phyloP scores from a whole-genome alignment of 495 filamentous ascomycete species.

The Neurospora sp. region DNA sequence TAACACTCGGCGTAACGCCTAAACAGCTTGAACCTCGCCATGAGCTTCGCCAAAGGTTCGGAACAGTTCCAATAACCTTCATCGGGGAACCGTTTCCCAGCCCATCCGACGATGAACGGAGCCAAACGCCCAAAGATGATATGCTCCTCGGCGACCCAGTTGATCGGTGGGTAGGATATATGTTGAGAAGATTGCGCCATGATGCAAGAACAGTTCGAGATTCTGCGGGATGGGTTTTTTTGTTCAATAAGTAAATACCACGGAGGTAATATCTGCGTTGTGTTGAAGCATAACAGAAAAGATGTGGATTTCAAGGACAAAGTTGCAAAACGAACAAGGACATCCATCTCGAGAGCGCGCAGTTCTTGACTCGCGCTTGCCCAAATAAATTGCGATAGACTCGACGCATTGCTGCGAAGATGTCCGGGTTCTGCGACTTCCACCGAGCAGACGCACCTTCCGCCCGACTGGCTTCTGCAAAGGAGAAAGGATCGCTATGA shows the following conservation, averaged over 20 bases:
- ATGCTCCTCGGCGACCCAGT: not conserved
- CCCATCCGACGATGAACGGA: not conserved
- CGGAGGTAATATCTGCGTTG: not conserved
- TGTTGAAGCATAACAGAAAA: not conserved
- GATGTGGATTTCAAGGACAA: not conserved
- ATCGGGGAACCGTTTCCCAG: not conserved
- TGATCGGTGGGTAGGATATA: not conserved
- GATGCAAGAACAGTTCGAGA: not conserved
- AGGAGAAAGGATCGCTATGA: not conserved
- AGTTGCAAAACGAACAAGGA: not conserved
- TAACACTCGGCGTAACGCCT: not conserved
- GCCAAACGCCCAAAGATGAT: not conserved
- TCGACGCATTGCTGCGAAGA: not conserved
- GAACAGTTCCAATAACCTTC: not conserved
- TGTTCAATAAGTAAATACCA: not conserved
- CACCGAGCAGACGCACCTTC: not conserved
- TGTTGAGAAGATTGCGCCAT: not conserved
- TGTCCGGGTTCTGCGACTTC: not conserved
- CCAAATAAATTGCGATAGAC: not conserved
- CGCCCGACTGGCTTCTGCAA: not conserved
- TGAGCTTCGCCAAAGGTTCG: not conserved
- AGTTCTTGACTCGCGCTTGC: not conserved
- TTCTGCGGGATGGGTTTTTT: not conserved
- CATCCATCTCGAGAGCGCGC: not conserved
- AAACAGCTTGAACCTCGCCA: not conserved